phyloP scores from a whole-genome alignment of 345 rosid genomes.

The Salix brachista region DNA sequence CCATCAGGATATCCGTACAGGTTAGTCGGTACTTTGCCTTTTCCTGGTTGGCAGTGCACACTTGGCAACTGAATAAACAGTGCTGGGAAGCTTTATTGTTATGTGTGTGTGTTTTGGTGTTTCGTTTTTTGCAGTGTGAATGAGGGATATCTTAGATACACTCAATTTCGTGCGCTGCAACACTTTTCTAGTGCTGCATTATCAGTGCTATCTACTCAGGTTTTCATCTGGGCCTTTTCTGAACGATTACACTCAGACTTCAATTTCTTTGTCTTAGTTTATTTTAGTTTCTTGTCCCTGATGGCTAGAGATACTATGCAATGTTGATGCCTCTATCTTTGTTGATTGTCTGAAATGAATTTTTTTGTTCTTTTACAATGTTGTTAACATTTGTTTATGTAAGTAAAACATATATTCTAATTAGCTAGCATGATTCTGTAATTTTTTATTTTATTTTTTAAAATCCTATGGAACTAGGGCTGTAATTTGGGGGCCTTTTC shows the following conservation, averaged over 20 bases:
- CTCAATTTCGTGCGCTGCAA: constrained; percentile 87
- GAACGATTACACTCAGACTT: not conserved
- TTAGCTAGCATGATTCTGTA: not conserved
- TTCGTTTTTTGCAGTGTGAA: constrained; percentile 55
- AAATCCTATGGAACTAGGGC: not conserved
- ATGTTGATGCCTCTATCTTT: not conserved
- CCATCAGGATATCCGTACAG: constrained; percentile 96
- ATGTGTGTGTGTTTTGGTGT: not conserved
- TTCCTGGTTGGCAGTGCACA: not conserved
- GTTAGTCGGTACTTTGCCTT: constrained; percentile 24
- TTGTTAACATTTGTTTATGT: not conserved
- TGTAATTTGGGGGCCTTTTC: constrained; percentile 8
- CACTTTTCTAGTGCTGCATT: constrained; percentile 82
- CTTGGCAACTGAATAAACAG: not conserved
- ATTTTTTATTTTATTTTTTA: not conserved
- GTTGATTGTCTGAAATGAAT: not conserved
- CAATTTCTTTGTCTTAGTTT: not conserved
- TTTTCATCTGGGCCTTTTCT: constrained; percentile 21
- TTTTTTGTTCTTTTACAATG: not conserved
- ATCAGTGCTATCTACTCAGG: constrained; percentile 93
- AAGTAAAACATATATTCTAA: not conserved
- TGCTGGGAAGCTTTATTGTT: not conserved
- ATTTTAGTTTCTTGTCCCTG: not conserved
- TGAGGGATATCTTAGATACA: constrained; percentile 88
- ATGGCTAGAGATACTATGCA: not conserved